Conservation (phyloP, 179 eudicot genomes). For the Monotropa hypopitys region DNA sequence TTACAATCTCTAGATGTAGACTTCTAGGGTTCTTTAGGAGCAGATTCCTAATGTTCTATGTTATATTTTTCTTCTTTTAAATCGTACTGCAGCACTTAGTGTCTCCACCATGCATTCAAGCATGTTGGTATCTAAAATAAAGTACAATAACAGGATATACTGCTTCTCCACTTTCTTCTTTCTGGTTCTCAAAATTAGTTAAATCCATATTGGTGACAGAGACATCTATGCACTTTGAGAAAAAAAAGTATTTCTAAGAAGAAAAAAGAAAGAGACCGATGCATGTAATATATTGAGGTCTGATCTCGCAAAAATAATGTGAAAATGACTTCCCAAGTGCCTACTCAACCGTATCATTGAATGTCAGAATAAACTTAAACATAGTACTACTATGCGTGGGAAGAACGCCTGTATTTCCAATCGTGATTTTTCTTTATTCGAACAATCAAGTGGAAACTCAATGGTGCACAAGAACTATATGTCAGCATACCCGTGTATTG, state of each 20-base stretch:
- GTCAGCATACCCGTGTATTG: constrained; percentile 35
- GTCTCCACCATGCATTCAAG: neutral
- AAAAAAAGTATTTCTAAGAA: neutral
- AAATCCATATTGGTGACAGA: neutral
- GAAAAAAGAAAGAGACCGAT: neutral
- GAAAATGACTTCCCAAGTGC: neutral
- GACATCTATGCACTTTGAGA: neutral
- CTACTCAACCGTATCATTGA: too few species aligned
- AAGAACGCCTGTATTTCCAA: neutral
- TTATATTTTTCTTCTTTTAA: too few species aligned
- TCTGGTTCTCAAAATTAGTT: neutral
- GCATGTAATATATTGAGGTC: neutral
- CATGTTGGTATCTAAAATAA: neutral
- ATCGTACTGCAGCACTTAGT: too few species aligned
- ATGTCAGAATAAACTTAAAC: neutral
- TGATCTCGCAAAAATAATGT: neutral
- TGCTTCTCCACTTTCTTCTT: neutral
- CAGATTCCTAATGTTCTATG: neutral
- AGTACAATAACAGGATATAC: neutral
- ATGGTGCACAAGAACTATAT: neutral
- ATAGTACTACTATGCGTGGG: neutral
- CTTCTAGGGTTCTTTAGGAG: too few species aligned
- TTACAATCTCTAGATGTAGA: neutral
- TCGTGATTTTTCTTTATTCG: neutral
- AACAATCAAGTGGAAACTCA: neutral